These are phyloP conservation scores for Penicillium brasilianum DNA, from an alignment of 2,329 filamentous ascomycete genomes.

Conservation along the genomic window DNA sequence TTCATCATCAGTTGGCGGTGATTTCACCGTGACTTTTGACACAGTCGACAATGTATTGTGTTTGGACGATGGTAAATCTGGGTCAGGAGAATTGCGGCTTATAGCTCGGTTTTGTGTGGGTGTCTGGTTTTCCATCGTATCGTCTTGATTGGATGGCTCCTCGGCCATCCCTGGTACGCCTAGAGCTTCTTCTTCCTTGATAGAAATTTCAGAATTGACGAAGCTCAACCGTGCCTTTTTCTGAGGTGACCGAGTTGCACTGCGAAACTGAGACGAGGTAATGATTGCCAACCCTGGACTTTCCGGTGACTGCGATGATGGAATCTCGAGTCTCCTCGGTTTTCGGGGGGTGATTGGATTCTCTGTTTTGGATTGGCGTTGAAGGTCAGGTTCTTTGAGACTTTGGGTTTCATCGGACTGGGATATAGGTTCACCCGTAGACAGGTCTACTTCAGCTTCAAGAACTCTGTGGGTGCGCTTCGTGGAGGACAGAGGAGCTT, in stretches of 20 bases:
- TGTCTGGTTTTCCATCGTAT: conserved; percentile 4
- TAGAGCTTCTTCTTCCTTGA: conserved; percentile 35
- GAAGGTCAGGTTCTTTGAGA: neutral
- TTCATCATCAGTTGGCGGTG: neutral
- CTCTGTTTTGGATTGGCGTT: neutral
- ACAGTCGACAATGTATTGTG: neutral
- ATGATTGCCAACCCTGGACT: conserved; percentile 46
- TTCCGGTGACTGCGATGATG: conserved; percentile 51
- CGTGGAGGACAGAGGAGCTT: neutral
- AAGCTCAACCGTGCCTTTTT: conserved; percentile 20
- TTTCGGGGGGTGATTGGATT: conserved; percentile 43
- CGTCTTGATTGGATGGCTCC: conserved; percentile 12
- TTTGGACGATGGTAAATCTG: neutral
- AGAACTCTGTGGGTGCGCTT: conserved; percentile 22
- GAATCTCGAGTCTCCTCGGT: conserved; percentile 40
- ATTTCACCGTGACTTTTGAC: neutral
- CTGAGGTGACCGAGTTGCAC: conserved; percentile 35
- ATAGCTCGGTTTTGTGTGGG: conserved; percentile 8
- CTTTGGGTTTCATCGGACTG: conserved; percentile 16
- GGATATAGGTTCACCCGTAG: conserved; percentile 29
- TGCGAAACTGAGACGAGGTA: conserved; percentile 41
- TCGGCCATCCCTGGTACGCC: conserved; percentile 1
- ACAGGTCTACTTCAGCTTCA: conserved; percentile 30
- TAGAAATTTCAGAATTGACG: conserved; percentile 2
- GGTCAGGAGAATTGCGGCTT: neutral